Conservation (phyloP, 805 yeast species). For the Scheffersomyces lignosus region DNA sequence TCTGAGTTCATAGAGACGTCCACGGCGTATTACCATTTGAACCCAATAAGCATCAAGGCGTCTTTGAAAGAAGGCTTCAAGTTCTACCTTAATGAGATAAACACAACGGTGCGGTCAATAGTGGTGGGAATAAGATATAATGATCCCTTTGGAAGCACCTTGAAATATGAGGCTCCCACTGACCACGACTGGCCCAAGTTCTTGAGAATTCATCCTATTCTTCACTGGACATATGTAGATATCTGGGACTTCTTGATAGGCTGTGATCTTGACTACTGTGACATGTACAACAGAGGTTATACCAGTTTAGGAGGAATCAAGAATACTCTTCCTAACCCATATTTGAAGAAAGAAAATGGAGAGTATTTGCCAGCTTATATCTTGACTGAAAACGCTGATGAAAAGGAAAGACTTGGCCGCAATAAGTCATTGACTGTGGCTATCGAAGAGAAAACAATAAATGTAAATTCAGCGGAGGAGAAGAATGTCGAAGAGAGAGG, state of each 20-base stretch:
- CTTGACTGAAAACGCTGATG: conserved; percentile 61
- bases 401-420: conserved; percentile 49
- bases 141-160: conserved; percentile 75
- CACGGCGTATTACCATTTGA: conserved; percentile 54
- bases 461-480: no score
- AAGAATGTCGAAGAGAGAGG: no score
- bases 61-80: conserved; percentile 70
- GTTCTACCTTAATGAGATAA: conserved; percentile 48
- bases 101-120: conserved; percentile 64
- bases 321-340: conserved; percentile 74
- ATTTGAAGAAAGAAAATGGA: conserved; percentile 21
- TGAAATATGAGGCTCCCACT: conserved; percentile 66
- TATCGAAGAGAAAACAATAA: no score
- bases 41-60: conserved; percentile 42
- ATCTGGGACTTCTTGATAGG: conserved; percentile 80
- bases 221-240: conserved; percentile 82
- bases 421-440: conserved; percentile 11
- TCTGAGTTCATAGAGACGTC: conserved; percentile 63
- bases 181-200: conserved; percentile 93
- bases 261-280: conserved; percentile 66
- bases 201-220: conserved; percentile 79
- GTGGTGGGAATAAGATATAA: conserved; percentile 85
- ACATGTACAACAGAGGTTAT: conserved; percentile 77
- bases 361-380: conserved; percentile 53
- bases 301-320: conserved; percentile 85